Evolutionary conservation across 805 yeast genomes (phyloP), one percentile per base, ranked within the genome.

Genomic region (Starmerella floris): DNA sequence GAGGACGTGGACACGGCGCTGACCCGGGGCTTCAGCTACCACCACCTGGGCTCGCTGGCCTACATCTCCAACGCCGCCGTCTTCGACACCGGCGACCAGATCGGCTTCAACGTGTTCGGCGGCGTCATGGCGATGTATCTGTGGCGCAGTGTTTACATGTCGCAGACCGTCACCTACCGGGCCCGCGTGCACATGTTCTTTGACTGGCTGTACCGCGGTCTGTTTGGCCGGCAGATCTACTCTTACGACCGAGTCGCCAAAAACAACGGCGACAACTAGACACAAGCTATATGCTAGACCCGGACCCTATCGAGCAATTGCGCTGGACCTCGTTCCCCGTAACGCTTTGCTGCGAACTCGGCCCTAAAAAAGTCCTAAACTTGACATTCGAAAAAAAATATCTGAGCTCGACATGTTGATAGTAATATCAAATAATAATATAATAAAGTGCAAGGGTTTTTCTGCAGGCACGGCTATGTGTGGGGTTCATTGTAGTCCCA

Each of bases 21-120:
- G 38, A 65, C 65, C 50, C 67, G 68, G 51, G 79, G 83, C 15
- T 77, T 77, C 67, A 66, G 61, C 45, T 77, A 77, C 60, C 69
- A 66, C 37, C 82, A 77, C 56, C 61, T 77, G 51, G 83, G 83
- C 8, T 74, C 79, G 6, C 62, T 77, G 50, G 83, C 83, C 3
- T 77, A 77, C 49, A 68, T 77, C 45, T 80, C 83, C 47, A 77
- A 76, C 56, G 74, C 77, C 39, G 83, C 83, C 2, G 81, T 76
- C 23, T 76, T 77, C 56, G 83, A 77, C 56, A 69, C 74, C n/a
- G 75, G 76, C 27, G 45, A 40, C 34, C 43, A 39, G 38, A 40
- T 47, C 26, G 73, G 73, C 17, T 72, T 72, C 52, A 66, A 77
- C 26, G 69, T 74, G 46, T 73, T 76, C 46, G 80, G 82, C 45